These are phyloP conservation scores for Peronospora belbahrii DNA, from an alignment of 352 stramenopile genomes.

Conservation along the genomic window DNA sequence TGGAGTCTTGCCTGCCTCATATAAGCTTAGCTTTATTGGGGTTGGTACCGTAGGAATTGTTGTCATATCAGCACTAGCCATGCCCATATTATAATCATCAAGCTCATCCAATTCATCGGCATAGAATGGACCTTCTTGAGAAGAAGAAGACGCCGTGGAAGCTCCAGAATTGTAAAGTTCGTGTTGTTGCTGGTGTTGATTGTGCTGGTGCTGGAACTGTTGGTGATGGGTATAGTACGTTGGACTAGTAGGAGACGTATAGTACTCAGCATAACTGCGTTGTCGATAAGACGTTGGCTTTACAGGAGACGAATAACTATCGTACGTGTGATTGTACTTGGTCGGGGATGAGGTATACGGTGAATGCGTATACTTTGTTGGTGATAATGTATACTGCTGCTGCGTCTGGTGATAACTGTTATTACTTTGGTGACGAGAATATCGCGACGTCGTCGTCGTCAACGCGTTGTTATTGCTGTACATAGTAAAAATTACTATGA, in stretches of 20 bases:
- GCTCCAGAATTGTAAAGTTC: slow-evolving; percentile 72
- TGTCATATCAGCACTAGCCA: slow-evolving; percentile 58
- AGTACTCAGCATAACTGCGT: slow-evolving; percentile 36
- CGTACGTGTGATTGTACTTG: slow-evolving; percentile 21
- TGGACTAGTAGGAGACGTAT: slow-evolving; percentile 27
- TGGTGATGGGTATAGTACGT: no score
- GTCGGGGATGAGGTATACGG: slow-evolving; percentile 17
- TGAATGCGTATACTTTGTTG: slow-evolving; percentile 20
- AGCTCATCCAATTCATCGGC: slow-evolving; percentile 65
- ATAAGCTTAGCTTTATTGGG: slow-evolving; percentile 57
- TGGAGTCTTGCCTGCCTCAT: slow-evolving; percentile 71
- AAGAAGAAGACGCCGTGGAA: slow-evolving; percentile 71
- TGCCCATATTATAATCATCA: slow-evolving; percentile 47
- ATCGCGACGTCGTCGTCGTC: no score
- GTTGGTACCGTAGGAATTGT: slow-evolving; percentile 73
- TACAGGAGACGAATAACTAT: slow-evolving; percentile 31
- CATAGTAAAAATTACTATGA: slow-evolving; percentile 19
- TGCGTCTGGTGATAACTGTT: slow-evolving; percentile 15
- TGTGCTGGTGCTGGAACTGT: no score
- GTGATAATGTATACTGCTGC: slow-evolving; percentile 11
- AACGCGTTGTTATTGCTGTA: slow-evolving; percentile 28
- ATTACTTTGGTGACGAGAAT: slow-evolving; percentile 30
- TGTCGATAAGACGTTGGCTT: slow-evolving; percentile 24
- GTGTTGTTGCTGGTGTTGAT: slow-evolving; percentile 45
- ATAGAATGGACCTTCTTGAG: slow-evolving; percentile 67